Conservation (phyloP, 2,329 filamentous ascomycete species). For the Neoarthrinium moseri region DNA sequence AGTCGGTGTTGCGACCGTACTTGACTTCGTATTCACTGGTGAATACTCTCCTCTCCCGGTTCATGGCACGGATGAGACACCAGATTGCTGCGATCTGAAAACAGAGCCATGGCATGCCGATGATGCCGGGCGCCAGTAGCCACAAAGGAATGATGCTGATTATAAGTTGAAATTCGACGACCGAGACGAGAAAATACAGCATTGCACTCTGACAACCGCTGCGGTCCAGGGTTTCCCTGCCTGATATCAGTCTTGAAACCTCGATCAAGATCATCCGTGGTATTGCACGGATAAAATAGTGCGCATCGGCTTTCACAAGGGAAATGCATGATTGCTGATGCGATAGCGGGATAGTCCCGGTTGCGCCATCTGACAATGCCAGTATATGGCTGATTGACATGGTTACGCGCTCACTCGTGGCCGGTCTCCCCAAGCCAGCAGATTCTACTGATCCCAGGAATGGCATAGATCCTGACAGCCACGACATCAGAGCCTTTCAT, state of each 20-base stretch:
- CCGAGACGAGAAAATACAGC: slow-evolving; percentile 16
- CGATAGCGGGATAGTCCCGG: slow-evolving; percentile 19
- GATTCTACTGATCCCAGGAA: no score
- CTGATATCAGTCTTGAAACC: slow-evolving; percentile 2
- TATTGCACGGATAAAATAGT: slow-evolving; percentile 11
- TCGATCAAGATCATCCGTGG: slow-evolving; percentile 14
- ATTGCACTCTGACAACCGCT: slow-evolving; percentile 8
- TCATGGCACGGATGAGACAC: slow-evolving; percentile 15
- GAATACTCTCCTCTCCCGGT: slow-evolving; percentile 11
- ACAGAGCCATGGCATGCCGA: slow-evolving; percentile 14
- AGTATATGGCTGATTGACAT: slow-evolving; percentile 17
- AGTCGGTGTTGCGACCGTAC: neutral
- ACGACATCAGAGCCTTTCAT: no score
- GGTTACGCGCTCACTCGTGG: no score
- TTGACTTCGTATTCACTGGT: neutral
- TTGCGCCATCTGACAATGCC: slow-evolving; percentile 17
- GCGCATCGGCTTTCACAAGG: slow-evolving; percentile 17
- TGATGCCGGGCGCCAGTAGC: slow-evolving; percentile 18
- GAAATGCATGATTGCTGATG: slow-evolving; percentile 16
- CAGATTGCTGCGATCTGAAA: slow-evolving; percentile 15
- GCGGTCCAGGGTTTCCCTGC: slow-evolving; percentile 8
- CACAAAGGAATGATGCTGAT: slow-evolving; percentile 15
- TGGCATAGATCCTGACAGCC: no score
- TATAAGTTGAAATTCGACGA: slow-evolving; percentile 17
- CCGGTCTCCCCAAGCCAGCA: no score